These are phyloP conservation scores for Coniochaeta ligniaria DNA, from an alignment of 2,329 filamentous ascomycete species.

Conservation along the genomic window DNA sequence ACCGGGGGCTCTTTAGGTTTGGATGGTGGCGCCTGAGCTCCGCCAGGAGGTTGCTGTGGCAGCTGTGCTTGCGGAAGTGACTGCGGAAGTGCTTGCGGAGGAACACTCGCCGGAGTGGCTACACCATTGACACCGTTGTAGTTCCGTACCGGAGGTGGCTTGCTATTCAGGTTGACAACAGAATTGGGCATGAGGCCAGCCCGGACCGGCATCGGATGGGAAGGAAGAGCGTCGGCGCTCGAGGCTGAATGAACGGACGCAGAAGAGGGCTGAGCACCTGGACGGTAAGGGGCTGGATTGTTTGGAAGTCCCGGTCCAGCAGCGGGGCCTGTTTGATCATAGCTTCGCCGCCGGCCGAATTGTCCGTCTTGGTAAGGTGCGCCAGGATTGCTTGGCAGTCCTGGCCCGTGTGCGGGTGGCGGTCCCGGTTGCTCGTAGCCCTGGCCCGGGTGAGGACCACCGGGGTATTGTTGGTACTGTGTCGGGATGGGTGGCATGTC, in stretches of 20 bases:
- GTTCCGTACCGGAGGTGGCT: conserved; percentile 52
- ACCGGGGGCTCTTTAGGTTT: conserved; percentile 45
- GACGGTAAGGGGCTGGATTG: conserved; percentile 13
- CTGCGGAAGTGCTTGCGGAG: conserved; percentile 7
- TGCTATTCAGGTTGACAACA: conserved; percentile 45
- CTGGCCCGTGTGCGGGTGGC: conserved; percentile 11
- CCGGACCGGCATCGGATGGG: conserved; percentile 56
- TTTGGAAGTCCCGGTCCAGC: conserved; percentile 11
- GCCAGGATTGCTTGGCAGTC: not conserved
- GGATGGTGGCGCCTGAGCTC: conserved; percentile 21
- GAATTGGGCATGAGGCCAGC: conserved; percentile 56
- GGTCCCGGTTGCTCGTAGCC: not conserved
- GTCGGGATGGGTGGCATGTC: conserved; percentile 48
- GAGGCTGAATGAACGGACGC: conserved; percentile 3
- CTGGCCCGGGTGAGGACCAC: conserved; percentile 10
- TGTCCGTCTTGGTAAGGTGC: not conserved
- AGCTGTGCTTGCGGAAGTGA: conserved; percentile 10
- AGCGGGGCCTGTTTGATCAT: conserved; percentile 5
- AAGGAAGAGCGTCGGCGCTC: conserved; percentile 41
- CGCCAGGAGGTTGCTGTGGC: conserved; percentile 9
- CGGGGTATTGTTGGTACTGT: conserved; percentile 19
- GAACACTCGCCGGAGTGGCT: not conserved
- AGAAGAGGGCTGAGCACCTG: conserved; percentile 7
- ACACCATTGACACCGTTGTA: conserved; percentile 23
- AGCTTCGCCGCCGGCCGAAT: not conserved